phyloP scores from a whole-genome alignment of 495 filamentous ascomycete species.

The Trichoderma gamsii region DNA sequence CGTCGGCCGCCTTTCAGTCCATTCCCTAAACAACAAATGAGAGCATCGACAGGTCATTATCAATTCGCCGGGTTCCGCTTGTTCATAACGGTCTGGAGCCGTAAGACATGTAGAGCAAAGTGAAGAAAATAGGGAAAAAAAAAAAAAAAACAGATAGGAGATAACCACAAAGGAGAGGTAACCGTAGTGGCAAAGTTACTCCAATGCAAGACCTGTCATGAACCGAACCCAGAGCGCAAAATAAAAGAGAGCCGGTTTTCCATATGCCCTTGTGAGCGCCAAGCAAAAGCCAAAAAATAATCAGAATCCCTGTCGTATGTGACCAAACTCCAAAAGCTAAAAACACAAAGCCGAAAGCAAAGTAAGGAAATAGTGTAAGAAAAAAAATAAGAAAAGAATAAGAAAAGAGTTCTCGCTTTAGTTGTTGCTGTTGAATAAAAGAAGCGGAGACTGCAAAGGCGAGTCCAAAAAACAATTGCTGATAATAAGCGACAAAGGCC shows the following conservation, averaged over 20 bases:
- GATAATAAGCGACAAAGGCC: not conserved
- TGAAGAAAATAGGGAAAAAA: not conserved
- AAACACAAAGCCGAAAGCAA: not conserved
- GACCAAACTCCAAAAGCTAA: not conserved
- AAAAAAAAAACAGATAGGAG: not conserved
- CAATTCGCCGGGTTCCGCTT: not conserved
- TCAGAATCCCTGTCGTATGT: not conserved
- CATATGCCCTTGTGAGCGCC: constrained; percentile 10
- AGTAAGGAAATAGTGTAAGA: not conserved
- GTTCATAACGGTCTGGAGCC: constrained; percentile 13
- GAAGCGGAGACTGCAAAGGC: not conserved
- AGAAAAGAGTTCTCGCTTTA: not conserved
- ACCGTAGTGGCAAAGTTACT: constrained; percentile 8
- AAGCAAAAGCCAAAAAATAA: not conserved
- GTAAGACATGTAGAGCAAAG: not conserved
- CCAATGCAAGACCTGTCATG: constrained; percentile 7
- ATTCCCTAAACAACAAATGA: constrained; percentile 11
- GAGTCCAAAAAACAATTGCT: not conserved
- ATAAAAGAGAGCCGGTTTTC: not conserved
- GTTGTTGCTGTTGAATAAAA: not conserved
- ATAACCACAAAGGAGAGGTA: constrained; percentile 4
- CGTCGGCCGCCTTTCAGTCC: constrained; percentile 11
- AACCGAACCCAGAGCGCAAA: constrained; percentile 6
- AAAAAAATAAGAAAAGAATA: not conserved
- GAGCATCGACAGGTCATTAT: constrained; percentile 10